These are phyloP conservation scores for Ophiocordyceps sinensis DNA, from an alignment of 2,329 filamentous ascomycete genomes.

Conservation along the genomic window DNA sequence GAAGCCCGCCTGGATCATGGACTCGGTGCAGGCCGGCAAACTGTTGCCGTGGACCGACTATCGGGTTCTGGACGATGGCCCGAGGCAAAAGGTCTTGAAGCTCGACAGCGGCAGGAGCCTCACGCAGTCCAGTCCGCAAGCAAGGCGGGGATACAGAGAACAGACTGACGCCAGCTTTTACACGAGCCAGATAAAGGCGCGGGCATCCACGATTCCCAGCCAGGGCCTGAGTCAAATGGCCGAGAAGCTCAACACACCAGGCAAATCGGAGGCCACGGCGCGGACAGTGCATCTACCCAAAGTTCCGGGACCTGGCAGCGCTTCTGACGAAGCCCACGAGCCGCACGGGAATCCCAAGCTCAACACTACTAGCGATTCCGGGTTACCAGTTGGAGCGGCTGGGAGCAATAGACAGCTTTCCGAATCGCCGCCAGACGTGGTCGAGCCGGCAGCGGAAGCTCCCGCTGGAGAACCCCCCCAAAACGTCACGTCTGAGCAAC, in stretches of 20 bases:
- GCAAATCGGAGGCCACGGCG: neutral
- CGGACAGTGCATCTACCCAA: neutral
- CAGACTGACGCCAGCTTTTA: slow-evolving; percentile 79
- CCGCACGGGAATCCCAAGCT: too few species aligned
- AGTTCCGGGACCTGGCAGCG: neutral
- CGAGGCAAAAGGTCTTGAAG: slow-evolving; percentile 62
- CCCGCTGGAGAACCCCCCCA: slow-evolving; percentile 19
- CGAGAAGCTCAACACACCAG: slow-evolving; percentile 13
- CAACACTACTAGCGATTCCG: neutral
- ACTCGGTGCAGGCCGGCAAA: slow-evolving; percentile 70
- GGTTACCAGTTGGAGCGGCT: too few species aligned
- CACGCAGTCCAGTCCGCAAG: slow-evolving; percentile 47
- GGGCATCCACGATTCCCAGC: slow-evolving; percentile 10
- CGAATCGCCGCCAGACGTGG: too few species aligned
- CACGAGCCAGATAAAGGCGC: slow-evolving; percentile 48
- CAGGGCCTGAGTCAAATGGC: slow-evolving; percentile 14
- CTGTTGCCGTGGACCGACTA: slow-evolving; percentile 79
- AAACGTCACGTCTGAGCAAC: slow-evolving; percentile 79
- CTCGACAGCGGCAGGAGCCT: slow-evolving; percentile 47
- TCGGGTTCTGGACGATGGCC: slow-evolving; percentile 70
- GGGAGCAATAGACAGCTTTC: too few species aligned
- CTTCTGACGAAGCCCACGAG: too few species aligned
- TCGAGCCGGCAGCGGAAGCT: neutral
- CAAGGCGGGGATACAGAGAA: slow-evolving; percentile 54
- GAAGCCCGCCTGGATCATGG: slow-evolving; percentile 86